A percentile compares a stretch with the other conserved stretches of the same genome.
Evolutionary conservation across 2,329 filamentous ascomycete species (phyloP).

Genomic region (Penicillium occitanis): DNA sequence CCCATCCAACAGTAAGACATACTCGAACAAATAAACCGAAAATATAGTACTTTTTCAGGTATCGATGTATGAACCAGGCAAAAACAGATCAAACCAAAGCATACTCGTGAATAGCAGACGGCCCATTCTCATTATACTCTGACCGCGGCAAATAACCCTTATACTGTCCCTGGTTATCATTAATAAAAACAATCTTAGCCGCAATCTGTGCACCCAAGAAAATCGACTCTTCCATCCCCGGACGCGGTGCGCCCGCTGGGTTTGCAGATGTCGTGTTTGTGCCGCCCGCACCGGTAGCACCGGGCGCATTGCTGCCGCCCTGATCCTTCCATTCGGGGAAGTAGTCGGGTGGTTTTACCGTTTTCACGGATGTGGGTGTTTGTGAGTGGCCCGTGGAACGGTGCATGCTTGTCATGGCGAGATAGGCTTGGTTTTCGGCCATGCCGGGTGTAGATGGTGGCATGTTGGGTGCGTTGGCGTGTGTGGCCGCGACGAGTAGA

Average conservation of each 20-base stretch:
- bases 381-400: conserved; percentile 65
- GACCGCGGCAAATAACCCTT: conserved; percentile 69
- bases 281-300: conserved; percentile 28
- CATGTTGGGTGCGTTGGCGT: conserved; percentile 41
- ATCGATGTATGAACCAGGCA: background rate
- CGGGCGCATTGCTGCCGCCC: conserved; percentile 35
- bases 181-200: conserved; percentile 70
- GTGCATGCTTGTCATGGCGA: conserved; percentile 39
- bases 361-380: conserved; percentile 81
- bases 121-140: conserved; percentile 68
- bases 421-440: conserved; percentile 25
- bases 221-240: conserved; percentile 72
- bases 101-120: conserved; percentile 62
- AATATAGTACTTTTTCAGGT: conserved; percentile 1
- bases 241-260: conserved; percentile 45
- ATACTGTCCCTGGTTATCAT: conserved; percentile 61
- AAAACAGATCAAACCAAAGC: conserved; percentile 27
- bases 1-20: background rate
- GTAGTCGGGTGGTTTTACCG: conserved; percentile 75
- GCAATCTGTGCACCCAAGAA: conserved; percentile 88
- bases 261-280: conserved; percentile 23
- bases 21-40: background rate
- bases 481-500: conserved; percentile 83
- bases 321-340: conserved; percentile 88
- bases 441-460: conserved; percentile 36